Evolutionary conservation across 2,329 filamentous ascomycete species (phyloP).

Genomic region (Raffaelea albimanens): DNA sequence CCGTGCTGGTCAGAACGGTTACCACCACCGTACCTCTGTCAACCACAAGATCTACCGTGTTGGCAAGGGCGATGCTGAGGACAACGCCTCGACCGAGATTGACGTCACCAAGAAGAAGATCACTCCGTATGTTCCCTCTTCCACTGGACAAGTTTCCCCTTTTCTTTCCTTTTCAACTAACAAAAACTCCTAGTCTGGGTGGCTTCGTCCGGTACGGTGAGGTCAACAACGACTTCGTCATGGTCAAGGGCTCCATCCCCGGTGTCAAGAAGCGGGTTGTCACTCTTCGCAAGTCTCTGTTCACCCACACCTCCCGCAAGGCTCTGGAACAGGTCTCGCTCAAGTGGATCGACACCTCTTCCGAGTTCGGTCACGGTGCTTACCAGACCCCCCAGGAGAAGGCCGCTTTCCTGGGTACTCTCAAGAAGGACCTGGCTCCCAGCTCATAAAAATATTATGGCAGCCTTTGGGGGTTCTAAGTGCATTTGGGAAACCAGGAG

Average conservation of each 20-base stretch:
- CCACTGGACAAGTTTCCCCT: neutral
- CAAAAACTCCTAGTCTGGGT: conserved; percentile 60
- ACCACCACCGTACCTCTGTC: conserved; percentile 99
- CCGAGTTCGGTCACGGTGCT: conserved; percentile 99
- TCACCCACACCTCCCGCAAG: conserved; percentile 88
- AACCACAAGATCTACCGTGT: conserved; percentile 99
- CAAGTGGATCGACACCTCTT: conserved; percentile 99
- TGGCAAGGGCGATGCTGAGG: conserved; percentile 82
- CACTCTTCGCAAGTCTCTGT: conserved; percentile 98
- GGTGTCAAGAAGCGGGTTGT: conserved; percentile 99
- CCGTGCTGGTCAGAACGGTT: conserved; percentile 98
- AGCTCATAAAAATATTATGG: conserved; percentile 25
- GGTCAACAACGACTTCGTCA: conserved; percentile 96
- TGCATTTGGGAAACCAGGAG: no score
- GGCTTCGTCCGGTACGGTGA: conserved; percentile 99
- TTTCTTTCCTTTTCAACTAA: neutral
- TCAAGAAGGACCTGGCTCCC: conserved; percentile 87
- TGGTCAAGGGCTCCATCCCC: conserved; percentile 95
- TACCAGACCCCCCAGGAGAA: conserved; percentile 99
- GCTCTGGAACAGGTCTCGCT: conserved; percentile 98
- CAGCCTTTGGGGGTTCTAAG: conserved; percentile 2
- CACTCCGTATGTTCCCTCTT: conserved; percentile 72
- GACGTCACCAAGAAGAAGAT: conserved; percentile 99
- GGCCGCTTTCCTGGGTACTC: conserved; percentile 91
- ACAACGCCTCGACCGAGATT: conserved; percentile 88